Evolutionary conservation across 2,329 filamentous ascomycete species (phyloP), one percentile per base, ranked within the genome.

Genomic region (Ophiosphaerella herpotricha): DNA sequence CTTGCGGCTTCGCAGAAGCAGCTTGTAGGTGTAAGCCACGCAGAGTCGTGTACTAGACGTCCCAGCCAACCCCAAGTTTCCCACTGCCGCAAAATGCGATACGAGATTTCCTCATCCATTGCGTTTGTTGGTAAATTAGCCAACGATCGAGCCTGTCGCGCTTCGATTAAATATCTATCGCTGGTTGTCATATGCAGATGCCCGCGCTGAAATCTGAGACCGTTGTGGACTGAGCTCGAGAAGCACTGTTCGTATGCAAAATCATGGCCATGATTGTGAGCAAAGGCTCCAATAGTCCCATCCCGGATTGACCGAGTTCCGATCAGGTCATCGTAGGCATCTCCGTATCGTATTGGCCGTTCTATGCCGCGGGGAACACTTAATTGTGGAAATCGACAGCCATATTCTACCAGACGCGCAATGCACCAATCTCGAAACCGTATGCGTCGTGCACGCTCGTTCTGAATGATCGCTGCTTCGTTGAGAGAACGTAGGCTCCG

Each of bases 51-150:
- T n/a, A 43, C 9, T 21, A 9, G 37, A 21, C 13, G 16, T 8
- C 55, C 55, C 32, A 54, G 12, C 43, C 36, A 26, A 38, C 55
- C 55, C 53, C 53, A 59, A 11, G 34, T 39, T 1, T 37, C 21
- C n/a, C 46, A 35, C 29, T 57, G 34, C 31, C 18, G 6, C 11
- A 48, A 4, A 18, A 53, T 26, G n/a, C 53, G 54, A 14, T 24
- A 24, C 7, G 53, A 34, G 29, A 58, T 52, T 41, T 54, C 55
- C 11, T 18, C 23, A 29, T 55, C 52, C 11, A 45, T 37, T 2
- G 43, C 47, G 13, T 24, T 37, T 5, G 43, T 49, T 21, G 48
- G 13, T 1, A 58, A 26, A 5, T 50, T 52, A 7, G 45, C 52
- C 7, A 58, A 18, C 4, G 9, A 24, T 24, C 55, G 44, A n/a